Base-by-base conservation (phyloP, 2,329 filamentous ascomycete genomes). In the Alternaria triticimaculans region DNA sequence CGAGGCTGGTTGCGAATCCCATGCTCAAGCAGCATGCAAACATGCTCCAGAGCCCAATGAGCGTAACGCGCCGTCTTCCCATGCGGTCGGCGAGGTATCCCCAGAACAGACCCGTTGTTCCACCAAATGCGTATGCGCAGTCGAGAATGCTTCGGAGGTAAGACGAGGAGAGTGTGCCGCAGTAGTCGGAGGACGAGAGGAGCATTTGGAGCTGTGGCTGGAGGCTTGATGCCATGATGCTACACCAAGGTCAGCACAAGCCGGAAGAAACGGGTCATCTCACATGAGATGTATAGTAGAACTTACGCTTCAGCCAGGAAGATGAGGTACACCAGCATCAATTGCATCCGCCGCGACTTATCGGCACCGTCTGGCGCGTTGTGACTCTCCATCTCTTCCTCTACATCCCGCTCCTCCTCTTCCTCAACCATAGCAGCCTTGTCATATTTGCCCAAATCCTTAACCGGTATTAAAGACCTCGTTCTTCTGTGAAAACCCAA, bases 121-220 rank as follows among this genome's bases (percentile, higher is more conserved):
- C 80, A 23, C 83, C 83, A 58, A 84, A 81, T 20, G 82, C 82
- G 67, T 84, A 85, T 21, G 82, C 81, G 72, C 82, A 83, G 59
- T 84, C 82, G 48, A 84, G 77, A n/a, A 84, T 80, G 57, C 82
- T 83, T 56, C 80, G 80, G 50, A 84, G 76, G 58, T 84, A 84
- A 3, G 82, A 82, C 3, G 81, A 80, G 25, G 82, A 81, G 43
- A 83, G 78, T 56, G 77, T 80, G 46, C 81, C 80, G 67, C 83
- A 84, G 59, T 77, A 81, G 28, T 82, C 77, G 23, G 81, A 75
- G n/a, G 81, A 80, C 4, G 80, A 79, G 25, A 83, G 73, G 18
- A 84, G 78, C 73, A 84, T 81, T 63, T 82, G 80, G 43, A 84
- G 80, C 62, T 84, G 82, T 14, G 82, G 80, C 53, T 83, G 81